A percentile compares a stretch with the other conserved stretches of the same genome.
Evolutionary conservation across 768 basidiomycete species (phyloP).

Genomic region (Leccinum ochraceum): DNA sequence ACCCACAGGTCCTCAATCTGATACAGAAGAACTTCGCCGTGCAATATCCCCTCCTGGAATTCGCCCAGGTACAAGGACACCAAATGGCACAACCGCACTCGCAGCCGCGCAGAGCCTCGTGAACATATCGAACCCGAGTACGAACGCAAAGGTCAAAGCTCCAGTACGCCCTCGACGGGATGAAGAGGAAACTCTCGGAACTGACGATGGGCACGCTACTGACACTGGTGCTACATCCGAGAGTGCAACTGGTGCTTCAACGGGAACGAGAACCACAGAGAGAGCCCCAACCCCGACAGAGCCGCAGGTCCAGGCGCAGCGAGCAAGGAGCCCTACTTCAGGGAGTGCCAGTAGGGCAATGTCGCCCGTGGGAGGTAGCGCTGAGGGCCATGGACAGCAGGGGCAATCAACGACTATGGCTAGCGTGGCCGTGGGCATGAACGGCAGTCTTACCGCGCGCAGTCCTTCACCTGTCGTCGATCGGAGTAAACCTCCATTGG

Average conservation of each 20-base stretch:
- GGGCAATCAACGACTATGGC: constrained; percentile 49
- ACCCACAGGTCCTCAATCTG: constrained; percentile 50
- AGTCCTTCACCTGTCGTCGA: constrained; percentile 62
- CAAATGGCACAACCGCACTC: constrained; percentile 28
- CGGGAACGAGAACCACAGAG: constrained; percentile 35
- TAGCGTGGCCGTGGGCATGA: constrained; percentile 53
- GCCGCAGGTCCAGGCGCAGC: constrained; percentile 33
- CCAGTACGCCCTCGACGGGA: constrained; percentile 51
- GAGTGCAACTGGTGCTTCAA: constrained; percentile 29
- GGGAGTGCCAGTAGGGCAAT: constrained; percentile 50
- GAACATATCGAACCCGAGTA: constrained; percentile 7
- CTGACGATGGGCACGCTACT: constrained; percentile 52
- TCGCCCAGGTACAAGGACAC: constrained; percentile 41
- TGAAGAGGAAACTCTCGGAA: constrained; percentile 39
- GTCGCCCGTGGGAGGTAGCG: constrained; percentile 51
- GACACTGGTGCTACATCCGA: constrained; percentile 52
- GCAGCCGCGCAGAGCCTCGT: constrained; percentile 12
- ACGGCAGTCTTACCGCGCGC: constrained; percentile 47
- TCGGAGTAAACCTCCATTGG: constrained; percentile 54
- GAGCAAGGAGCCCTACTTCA: constrained; percentile 62
- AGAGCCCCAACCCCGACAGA: constrained; percentile 58
- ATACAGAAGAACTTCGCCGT: constrained; percentile 60
- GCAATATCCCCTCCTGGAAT: constrained; percentile 63
- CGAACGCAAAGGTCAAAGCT: constrained; percentile 50
- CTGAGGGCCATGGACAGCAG: constrained; percentile 26